Evolutionary conservation across 1,139 yeast genomes (phyloP), one percentile per base, ranked within the genome.

Genomic region (Meyerozyma smithsonii): DNA sequence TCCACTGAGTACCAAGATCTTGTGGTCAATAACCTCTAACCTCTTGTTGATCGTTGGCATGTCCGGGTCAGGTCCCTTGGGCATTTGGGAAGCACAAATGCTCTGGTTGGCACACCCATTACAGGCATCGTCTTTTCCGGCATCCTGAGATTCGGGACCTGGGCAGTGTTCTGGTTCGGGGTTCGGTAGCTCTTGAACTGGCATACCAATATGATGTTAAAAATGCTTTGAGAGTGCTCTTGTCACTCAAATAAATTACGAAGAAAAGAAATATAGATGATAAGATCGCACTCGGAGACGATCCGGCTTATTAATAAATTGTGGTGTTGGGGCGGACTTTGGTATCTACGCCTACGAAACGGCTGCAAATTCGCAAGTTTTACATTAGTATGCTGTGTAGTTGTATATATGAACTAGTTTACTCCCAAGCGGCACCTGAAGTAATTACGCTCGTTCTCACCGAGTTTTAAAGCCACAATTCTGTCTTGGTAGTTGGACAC

Each of bases 151-250:
- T 56, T 90, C 96, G 1, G 97, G 96, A 0, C 98, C 99, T 0
- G 98, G 98, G 67, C 99, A 92, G 62, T 92, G 97, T 55, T 89
- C 97, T 2, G 97, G 96, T 53, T 84, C 89, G 2, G 86, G 83
- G 0, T 77, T 77, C 38, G 56, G 53, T 21, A 70, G 58, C 3
- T 30, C 34, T 14, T 30, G 34, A 11, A 30, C 20, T 15, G 34
- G 34, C 34, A 30, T 30, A 18, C 15, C 12, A 18, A 14, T 26
- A 26, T 14, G 30, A n/a, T n/a, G n/a, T n/a, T n/a, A n/a, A n/a
- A n/a, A 20, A 20, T 6, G 24, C 8, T 20, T 20, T 20, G 6
- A 20, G 24, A 20, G 8, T 20, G 24, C 24, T 20, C 24, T n/a
- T n/a, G n/a, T n/a, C n/a, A n/a, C n/a, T n/a, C n/a, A n/a, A n/a